Conservation (phyloP, 2,329 filamentous ascomycete species). For the Elsinoe australis region DNA sequence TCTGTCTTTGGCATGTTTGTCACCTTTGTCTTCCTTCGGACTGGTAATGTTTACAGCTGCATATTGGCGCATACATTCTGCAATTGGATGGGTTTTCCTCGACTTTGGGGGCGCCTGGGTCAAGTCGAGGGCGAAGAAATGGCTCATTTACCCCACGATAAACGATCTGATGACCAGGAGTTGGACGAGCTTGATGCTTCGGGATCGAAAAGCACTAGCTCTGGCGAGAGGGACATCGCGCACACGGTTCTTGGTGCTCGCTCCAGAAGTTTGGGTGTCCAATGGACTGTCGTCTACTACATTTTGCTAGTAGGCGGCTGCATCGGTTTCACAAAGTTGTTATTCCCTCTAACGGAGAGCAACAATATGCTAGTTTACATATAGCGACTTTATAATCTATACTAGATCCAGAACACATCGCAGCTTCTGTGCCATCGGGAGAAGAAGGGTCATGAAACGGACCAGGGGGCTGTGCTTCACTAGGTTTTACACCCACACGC, state of each 20-base stretch:
- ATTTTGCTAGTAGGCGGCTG: conserved; percentile 64
- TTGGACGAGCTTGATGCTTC: conserved; percentile 20
- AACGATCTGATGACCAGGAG: conserved; percentile 23
- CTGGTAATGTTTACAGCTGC: conserved; percentile 69
- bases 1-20: conserved; percentile 90
- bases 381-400: conserved; percentile 2
- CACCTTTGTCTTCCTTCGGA: conserved; percentile 79
- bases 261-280: conserved; percentile 32
- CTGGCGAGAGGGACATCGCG: conserved; percentile 31
- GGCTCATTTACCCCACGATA: conserved; percentile 26
- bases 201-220: conserved; percentile 32
- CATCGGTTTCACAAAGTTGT: conserved; percentile 58
- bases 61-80: conserved; percentile 79
- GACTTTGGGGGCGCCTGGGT: conserved; percentile 70
- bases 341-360: conserved; percentile 68
- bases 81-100: conserved; percentile 83
- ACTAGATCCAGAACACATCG: neutral
- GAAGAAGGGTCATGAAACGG: neutral
- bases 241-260: conserved; percentile 28
- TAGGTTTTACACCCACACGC: too few species aligned
- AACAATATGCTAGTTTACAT: conserved; percentile 39
- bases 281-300: conserved; percentile 77
- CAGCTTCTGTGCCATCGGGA: neutral
- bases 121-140: conserved; percentile 36
- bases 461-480: too few species aligned